A percentile compares a stretch with the other conserved stretches of the same genome.
phyloP scores from a whole-genome alignment of 768 basidiomycete species.

The Podaxis sp. region DNA sequence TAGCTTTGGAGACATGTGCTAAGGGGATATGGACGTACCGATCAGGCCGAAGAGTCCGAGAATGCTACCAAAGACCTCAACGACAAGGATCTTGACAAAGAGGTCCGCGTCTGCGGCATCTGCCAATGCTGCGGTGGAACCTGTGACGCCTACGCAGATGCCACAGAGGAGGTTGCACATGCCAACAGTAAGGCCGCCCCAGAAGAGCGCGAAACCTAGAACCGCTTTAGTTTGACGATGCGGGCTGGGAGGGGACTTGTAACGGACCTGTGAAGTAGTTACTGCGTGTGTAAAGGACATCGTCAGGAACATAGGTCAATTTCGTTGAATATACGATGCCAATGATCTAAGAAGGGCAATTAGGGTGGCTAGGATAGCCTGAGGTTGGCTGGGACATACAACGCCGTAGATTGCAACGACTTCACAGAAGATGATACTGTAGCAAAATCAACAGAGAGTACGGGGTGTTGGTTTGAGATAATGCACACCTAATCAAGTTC shows the following conservation, averaged over 20 bases:
- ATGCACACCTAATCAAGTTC: slow-evolving; percentile 87
- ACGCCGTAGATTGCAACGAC: slow-evolving; percentile 99
- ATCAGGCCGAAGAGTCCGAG: slow-evolving; percentile 92
- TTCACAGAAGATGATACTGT: slow-evolving; percentile 98
- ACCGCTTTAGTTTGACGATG: neutral
- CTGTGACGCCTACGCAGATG: slow-evolving; percentile 90
- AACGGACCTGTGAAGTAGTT: slow-evolving; percentile 89
- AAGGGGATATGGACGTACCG: slow-evolving; percentile 50
- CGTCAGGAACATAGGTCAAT: slow-evolving; percentile 58
- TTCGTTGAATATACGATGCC: slow-evolving; percentile 95
- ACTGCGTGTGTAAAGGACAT: slow-evolving; percentile 73
- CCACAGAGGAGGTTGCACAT: slow-evolving; percentile 94
- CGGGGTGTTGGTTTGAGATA: neutral
- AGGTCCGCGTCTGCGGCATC: slow-evolving; percentile 94
- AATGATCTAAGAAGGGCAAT: slow-evolving; percentile 62
- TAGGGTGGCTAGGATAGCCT: neutral
- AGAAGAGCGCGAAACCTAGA: slow-evolving; percentile 91
- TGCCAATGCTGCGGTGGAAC: slow-evolving; percentile 91
- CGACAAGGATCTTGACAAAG: slow-evolving; percentile 95
- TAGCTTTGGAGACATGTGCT: neutral
- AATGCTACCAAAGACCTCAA: slow-evolving; percentile 93
- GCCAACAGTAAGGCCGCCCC: slow-evolving; percentile 95
- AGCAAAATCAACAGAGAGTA: neutral
- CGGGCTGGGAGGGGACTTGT: slow-evolving; percentile 8
- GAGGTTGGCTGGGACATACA: slow-evolving; percentile 44